Evolutionary conservation across 306 rosid species (phyloP), one percentile per base, ranked within the genome.

Genomic region (Glycine tomentella): DNA sequence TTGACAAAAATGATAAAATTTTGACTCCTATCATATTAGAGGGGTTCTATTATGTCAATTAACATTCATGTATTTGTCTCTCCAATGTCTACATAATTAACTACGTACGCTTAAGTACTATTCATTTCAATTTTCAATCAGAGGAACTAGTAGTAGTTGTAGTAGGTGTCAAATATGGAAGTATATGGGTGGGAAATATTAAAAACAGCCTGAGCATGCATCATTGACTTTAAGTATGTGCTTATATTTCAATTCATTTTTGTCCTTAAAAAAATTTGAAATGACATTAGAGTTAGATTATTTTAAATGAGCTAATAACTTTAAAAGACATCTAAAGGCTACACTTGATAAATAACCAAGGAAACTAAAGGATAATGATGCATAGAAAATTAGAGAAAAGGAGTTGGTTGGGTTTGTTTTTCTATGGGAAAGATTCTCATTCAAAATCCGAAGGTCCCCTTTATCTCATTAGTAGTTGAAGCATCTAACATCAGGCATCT

Each of bases 391-490:
- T 58, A 74, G 50, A 59, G 16, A 34, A 25, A 25, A 25, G 1
- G 31, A 42, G 44, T 5, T 40, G 9, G 11, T 62, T 72, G 25
- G 66, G 36, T 76, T 67, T 84, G 46, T 56, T 67, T 78, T 57
- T 58, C 17, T 13, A 5, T 45, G 77, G 50, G 75, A 25, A 76
- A 80, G 73, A 76, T 80, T 81, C 83, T 73, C 81, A 50, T 77
- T 77, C 72, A 42, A 75, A 81, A 78, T 64, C 17, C 13, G 7
- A 59, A 77, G 66, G 82, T 56, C 40, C 33, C 63, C 50, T 58
- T 75, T 15, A 42, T 33, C 69, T 48, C 50, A 73, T 82, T 61
- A 79, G 82, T 57, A 36, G 80, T 82, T 86, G 86, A 87, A 77
- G 84, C 79, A 81, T 77, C 74, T 33, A 67, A 52, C 86, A 83